Base-by-base conservation (phyloP, 129 eudicot species). In the Artemisia argyi region DNA sequence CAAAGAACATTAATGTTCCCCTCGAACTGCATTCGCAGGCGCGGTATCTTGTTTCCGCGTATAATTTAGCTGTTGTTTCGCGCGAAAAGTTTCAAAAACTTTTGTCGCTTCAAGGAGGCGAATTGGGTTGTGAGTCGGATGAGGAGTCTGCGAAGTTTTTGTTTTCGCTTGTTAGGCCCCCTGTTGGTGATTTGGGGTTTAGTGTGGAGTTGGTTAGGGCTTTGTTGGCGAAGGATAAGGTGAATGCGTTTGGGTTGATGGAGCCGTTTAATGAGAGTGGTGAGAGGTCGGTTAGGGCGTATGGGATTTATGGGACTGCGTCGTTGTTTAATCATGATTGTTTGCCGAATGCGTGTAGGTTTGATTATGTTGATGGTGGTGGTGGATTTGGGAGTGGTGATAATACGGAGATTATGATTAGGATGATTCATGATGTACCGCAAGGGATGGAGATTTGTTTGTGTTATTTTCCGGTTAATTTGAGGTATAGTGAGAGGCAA, bases 191-290 rank as follows among this genome's bases (percentile, higher is more conserved):
- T n/a, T 35, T 76, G 56, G 76, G 80, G 44, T 77, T 88, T 54
- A 71, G 81, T 1, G 28, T 82, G 48, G 95, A 85, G 62, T 24
- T 88, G 46, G 83, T 87, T 0, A 65, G 86, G 3, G 87, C 84
- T 30, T 81, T 94, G 56, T 57, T 94, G 18, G 88, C 81, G 6
- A 94, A 90, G 77, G 98, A 94, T 58, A 90, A 86, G 80, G 69
- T 88, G 5, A 94, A 94, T 69, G 96, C 96, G 0, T 94, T 94
- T 24, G 98, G 98, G 9, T 83, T 94, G 26, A 94, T 94, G 98
- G 97, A 94, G 49, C 91, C 97, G 57, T 85, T 79, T 70, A 61
- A 56, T 0, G 83, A 73, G 0, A 80, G 67, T 11, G 95, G 68
- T 44, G 96, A 81, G 67, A 84, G 97, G 75, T 84, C 97, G 0